Percentiles rank a stretch among this genome's conserved stretches.
These are phyloP conservation scores for Eleusine indica DNA, from an alignment of 176 grass and related monocot species.

Conservation along the genomic window DNA sequence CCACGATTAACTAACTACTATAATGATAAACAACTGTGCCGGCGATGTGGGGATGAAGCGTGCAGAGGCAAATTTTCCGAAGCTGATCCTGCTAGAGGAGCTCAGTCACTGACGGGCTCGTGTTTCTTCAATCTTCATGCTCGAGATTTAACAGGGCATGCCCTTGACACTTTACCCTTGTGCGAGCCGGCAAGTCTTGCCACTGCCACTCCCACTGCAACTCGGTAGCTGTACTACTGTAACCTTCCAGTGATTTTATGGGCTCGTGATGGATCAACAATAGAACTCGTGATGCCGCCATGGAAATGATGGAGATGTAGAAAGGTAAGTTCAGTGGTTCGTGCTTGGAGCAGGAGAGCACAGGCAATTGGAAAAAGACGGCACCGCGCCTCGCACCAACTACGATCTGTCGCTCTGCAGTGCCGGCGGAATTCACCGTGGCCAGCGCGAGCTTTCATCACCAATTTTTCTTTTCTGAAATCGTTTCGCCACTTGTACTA, in stretches of 20 bases:
- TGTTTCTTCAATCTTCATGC: background rate
- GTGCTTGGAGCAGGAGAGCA: background rate
- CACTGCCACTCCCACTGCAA: background rate
- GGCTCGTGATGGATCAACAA: background rate
- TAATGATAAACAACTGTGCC: background rate
- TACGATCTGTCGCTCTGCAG: background rate
- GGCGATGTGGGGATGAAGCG: background rate
- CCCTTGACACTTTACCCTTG: background rate
- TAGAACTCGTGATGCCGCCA: background rate
- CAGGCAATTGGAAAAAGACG: background rate
- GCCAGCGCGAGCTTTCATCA: background rate
- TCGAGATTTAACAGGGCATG: background rate
- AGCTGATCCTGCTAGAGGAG: background rate
- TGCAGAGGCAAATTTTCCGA: background rate
- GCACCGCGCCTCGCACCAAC: background rate
- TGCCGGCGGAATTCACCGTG: background rate
- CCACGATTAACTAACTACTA: background rate
- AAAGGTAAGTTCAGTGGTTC: background rate
- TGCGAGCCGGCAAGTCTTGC: background rate
- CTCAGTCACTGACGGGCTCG: background rate
- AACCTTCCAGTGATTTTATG: background rate
- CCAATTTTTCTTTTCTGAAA: no score
- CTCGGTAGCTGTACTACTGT: background rate
- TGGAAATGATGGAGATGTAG: background rate
- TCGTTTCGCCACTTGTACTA: background rate